Conservation (phyloP, 2,329 filamentous ascomycete genomes). For the Parastagonospora avenae region DNA sequence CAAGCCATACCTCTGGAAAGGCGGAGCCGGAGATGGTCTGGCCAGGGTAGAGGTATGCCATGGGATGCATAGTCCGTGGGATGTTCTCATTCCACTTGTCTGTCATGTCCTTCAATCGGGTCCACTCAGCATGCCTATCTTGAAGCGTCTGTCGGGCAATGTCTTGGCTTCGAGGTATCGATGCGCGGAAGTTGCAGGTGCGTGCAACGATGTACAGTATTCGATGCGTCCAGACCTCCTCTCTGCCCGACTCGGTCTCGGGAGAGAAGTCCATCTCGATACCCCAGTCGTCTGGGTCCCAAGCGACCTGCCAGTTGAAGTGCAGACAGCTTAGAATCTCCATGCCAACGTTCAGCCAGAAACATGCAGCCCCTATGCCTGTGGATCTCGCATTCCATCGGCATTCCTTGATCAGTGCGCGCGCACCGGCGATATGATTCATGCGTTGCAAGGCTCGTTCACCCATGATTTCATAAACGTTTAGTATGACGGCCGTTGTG, state of each 20-base stretch:
- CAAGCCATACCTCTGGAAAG: conserved; percentile 89
- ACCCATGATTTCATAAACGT: conserved; percentile 93
- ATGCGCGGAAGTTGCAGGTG: conserved; percentile 81
- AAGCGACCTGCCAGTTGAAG: conserved; percentile 84
- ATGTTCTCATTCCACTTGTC: conserved; percentile 80
- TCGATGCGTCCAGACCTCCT: conserved; percentile 86
- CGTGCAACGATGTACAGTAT: conserved; percentile 90
- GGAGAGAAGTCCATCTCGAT: conserved; percentile 75
- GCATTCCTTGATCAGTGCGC: conserved; percentile 86
- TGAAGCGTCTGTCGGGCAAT: conserved; percentile 65
- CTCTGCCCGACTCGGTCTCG: conserved; percentile 64
- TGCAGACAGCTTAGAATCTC: conserved; percentile 88
- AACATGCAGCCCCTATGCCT: conserved; percentile 84
- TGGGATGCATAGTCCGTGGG: conserved; percentile 84
- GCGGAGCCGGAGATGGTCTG: conserved; percentile 71
- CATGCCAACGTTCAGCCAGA: conserved; percentile 92
- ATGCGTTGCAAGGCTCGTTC: conserved; percentile 79
- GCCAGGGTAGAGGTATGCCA: conserved; percentile 74
- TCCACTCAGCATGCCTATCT: conserved; percentile 76
- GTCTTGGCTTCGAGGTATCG: conserved; percentile 66
- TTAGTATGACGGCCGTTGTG: conserved; percentile 83
- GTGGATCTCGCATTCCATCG: conserved; percentile 81
- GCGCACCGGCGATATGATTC: conserved; percentile 85
- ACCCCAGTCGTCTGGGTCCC: conserved; percentile 90
- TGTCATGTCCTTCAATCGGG: conserved; percentile 76